phyloP scores from a whole-genome alignment of 768 basidiomycete species.

The Sistotremastrum niveocremeum region DNA sequence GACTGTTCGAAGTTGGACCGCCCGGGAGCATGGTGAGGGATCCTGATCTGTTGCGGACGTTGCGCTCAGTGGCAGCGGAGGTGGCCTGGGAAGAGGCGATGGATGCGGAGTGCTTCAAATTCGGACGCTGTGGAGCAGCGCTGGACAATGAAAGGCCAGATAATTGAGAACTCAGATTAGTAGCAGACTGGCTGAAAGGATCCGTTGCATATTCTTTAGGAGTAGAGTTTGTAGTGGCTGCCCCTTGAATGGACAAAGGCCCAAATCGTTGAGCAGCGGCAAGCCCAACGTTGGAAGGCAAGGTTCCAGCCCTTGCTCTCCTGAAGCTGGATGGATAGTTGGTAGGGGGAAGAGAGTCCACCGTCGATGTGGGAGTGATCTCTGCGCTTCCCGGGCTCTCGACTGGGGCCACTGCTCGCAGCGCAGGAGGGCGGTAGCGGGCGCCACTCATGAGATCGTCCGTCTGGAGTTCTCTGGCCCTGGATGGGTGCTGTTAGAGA shows the following conservation, averaged over 20 bases:
- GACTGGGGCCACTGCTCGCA: slow-evolving; percentile 51
- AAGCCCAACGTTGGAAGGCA: slow-evolving; percentile 89
- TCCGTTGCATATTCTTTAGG: slow-evolving; percentile 20
- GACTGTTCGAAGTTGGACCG: slow-evolving; percentile 60
- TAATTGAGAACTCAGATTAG: slow-evolving; percentile 20
- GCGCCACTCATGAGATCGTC: slow-evolving; percentile 49
- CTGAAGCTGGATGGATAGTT: slow-evolving; percentile 80
- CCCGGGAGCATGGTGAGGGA: slow-evolving; percentile 78
- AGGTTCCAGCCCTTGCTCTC: slow-evolving; percentile 93
- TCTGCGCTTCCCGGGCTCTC: slow-evolving; percentile 58
- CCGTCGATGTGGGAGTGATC: slow-evolving; percentile 43
- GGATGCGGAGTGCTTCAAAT: slow-evolving; percentile 62
- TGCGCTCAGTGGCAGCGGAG: slow-evolving; percentile 43
- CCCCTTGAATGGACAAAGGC: slow-evolving; percentile 44
- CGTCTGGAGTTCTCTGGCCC: slow-evolving; percentile 76
- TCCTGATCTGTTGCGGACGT: slow-evolving; percentile 82
- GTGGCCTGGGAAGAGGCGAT: slow-evolving; percentile 47
- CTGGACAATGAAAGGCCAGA: not conserved
- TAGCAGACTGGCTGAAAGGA: not conserved
- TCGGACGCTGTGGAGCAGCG: slow-evolving; percentile 42
- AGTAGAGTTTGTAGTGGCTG: slow-evolving; percentile 29
- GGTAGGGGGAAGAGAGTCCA: slow-evolving; percentile 50
- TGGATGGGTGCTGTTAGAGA: slow-evolving; percentile 18
- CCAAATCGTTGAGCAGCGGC: slow-evolving; percentile 66
- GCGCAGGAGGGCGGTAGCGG: slow-evolving; percentile 72